These are phyloP conservation scores for Daedaleopsis nitida DNA, from an alignment of 768 basidiomycete genomes.

Conservation along the genomic window DNA sequence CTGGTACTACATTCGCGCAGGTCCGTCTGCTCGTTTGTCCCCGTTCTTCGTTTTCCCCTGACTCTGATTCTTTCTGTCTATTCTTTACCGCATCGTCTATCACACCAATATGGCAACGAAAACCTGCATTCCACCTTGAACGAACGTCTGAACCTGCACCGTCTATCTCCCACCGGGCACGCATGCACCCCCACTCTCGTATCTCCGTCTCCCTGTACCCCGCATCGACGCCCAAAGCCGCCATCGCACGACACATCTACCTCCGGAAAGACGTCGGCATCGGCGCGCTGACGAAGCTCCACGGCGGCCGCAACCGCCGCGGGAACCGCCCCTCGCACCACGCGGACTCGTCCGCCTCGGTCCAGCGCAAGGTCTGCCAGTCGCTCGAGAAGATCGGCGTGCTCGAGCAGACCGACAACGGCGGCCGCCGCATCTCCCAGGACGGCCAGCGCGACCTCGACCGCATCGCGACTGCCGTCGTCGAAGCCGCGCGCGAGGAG, in stretches of 20 bases:
- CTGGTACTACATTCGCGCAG: slow-evolving; percentile 99
- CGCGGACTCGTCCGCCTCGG: slow-evolving; percentile 78
- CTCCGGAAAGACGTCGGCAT: slow-evolving; percentile 97
- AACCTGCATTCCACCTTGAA: no score
- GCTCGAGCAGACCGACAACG: slow-evolving; percentile 89
- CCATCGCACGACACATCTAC: slow-evolving; percentile 98
- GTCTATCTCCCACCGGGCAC: neutral
- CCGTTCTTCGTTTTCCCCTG: neutral
- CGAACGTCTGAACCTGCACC: neutral
- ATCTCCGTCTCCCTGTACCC: neutral
- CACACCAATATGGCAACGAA: no score
- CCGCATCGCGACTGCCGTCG: slow-evolving; percentile 89
- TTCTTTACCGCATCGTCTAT: no score
- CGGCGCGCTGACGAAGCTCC: slow-evolving; percentile 91
- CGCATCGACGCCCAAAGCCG: slow-evolving; percentile 52
- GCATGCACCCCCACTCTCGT: neutral
- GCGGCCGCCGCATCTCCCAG: slow-evolving; percentile 94
- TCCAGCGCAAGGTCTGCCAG: slow-evolving; percentile 96
- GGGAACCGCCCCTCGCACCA: slow-evolving; percentile 98
- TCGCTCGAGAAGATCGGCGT: slow-evolving; percentile 99
- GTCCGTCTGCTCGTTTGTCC: slow-evolving; percentile 48
- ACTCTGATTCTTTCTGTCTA: neutral
- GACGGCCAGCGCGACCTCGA: slow-evolving; percentile 96
- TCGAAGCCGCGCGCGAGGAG: slow-evolving; percentile 74
- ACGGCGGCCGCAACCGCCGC: slow-evolving; percentile 94